Evolutionary conservation across 371 early-diverging fungal genomes (phyloP).

Genomic region (Lichtheimia ornata): DNA sequence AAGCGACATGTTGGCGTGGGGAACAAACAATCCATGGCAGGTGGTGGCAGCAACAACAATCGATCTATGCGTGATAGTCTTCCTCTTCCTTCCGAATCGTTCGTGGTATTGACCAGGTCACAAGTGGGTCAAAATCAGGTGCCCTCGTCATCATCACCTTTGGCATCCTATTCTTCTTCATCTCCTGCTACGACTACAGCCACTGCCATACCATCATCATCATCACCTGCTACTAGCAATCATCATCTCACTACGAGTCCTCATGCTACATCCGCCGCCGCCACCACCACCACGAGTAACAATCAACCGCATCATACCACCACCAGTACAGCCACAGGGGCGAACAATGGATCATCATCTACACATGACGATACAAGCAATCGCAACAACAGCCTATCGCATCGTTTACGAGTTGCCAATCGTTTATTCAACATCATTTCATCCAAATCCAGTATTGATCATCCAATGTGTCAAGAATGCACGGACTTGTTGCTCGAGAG

Average conservation of each 20-base stretch:
- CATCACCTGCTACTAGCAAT: not conserved
- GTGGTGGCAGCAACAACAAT: slow-evolving; percentile 12
- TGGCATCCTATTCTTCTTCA: not conserved
- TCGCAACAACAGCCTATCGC: slow-evolving; percentile 50
- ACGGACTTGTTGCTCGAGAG: slow-evolving; percentile 74
- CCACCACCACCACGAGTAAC: too few relatives aligned
- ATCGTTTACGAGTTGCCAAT: slow-evolving; percentile 65
- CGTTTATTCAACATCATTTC: slow-evolving; percentile 75
- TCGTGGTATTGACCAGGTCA: slow-evolving; percentile 53
- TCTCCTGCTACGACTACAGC: not conserved
- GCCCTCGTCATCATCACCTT: not conserved
- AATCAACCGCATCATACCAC: too few relatives aligned
- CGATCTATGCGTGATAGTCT: slow-evolving; percentile 21
- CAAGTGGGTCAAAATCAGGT: slow-evolving; percentile 23
- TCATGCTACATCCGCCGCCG: not conserved
- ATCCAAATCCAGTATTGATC: slow-evolving; percentile 71
- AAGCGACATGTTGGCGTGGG: not conserved
- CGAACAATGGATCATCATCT: not conserved
- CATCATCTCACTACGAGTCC: too few relatives aligned
- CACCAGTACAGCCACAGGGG: too few relatives aligned
- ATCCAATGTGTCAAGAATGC: slow-evolving; percentile 91
- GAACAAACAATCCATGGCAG: not conserved
- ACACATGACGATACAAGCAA: slow-evolving; percentile 16
- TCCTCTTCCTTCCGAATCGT: slow-evolving; percentile 56
- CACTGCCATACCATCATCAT: too few relatives aligned